phyloP scores from a whole-genome alignment of 805 yeast genomes.

The Kazachstania kunashirensis region DNA sequence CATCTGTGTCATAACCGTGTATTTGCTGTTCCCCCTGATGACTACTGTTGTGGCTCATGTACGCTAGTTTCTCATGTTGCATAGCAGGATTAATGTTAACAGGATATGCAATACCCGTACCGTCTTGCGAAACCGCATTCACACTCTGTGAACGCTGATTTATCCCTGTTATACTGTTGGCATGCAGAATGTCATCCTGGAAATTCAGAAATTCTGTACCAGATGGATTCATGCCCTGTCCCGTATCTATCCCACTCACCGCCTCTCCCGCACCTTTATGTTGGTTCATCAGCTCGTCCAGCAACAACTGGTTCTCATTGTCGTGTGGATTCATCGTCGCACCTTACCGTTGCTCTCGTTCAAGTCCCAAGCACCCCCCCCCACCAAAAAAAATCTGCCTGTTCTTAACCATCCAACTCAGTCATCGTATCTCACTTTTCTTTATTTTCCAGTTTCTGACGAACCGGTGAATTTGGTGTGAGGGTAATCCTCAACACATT shows the following conservation, averaged over 20 bases:
- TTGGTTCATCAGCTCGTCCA: conserved; percentile 8
- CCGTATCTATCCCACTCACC: too few species aligned
- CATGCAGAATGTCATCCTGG: conserved; percentile 1
- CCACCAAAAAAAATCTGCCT: too few species aligned
- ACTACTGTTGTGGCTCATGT: conserved; percentile 5
- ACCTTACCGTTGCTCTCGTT: too few species aligned
- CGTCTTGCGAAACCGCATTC: too few species aligned
- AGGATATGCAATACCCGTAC: conserved; percentile 6
- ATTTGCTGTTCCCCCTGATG: conserved; percentile 1
- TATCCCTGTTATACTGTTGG: neutral
- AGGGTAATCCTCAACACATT: too few species aligned
- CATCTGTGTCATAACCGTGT: neutral
- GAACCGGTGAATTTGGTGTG: too few species aligned
- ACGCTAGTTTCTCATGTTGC: conserved; percentile 18
- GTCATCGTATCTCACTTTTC: too few species aligned
- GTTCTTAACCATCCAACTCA: too few species aligned
- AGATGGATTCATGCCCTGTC: too few species aligned
- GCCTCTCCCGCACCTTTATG: neutral
- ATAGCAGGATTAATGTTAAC: conserved; percentile 17
- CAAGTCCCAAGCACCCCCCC: too few species aligned
- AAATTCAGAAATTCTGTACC: conserved; percentile 1
- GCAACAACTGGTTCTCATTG: conserved; percentile 8
- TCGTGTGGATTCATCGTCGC: conserved; percentile 2
- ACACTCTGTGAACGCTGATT: too few species aligned
- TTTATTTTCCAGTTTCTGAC: too few species aligned